Evolutionary conservation across 2,329 filamentous ascomycete species (phyloP), one percentile per base, ranked within the genome.

Genomic region (Penicillium sp.): DNA sequence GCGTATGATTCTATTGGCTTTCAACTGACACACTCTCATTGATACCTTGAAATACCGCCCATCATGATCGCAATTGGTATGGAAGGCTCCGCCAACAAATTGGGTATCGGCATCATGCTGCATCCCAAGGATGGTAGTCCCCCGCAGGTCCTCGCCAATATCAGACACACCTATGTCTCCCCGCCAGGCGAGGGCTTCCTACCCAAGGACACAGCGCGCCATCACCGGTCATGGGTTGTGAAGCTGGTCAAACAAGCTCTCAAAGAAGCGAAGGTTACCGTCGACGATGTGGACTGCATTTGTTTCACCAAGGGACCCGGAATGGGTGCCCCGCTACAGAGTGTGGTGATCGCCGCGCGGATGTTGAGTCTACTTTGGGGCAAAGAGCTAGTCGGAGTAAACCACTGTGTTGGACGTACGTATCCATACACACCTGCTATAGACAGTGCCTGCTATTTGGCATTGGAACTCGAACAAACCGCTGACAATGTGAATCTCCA

Each of bases 1-100:
- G 44, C 10, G 19, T 31, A 31, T n/a, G 26, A 31, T 40, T 32
- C 10, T 22, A 24, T 32, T 46, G n/a, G 15, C n/a, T 40, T 38
- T 19, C n/a, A 6, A 15, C 17, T 35, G 17, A 13, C 6, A 46
- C 17, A 26, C 3, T 29, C 15, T 32, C 9, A 32, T 22, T 49
- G 15, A 32, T 39, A 45, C 5, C n/a, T 35, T 34, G n/a, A 37
- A 48, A 26, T 46, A 31, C 42, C 26, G 19, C 33, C 12, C 41
- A 69, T 52, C 45, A 82, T 83, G 75, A 84, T 87, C 59, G 79
- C 83, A 28, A 77, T 87, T 61, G 84, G 84, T 21, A 78, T 88
- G 66, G 93, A 98, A 76, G 91, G 93, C 69, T 95, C 88, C 50
- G 93, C 93, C 71, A 98, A 98, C 77, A 98, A 98, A 73, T 82